Conservation (phyloP, 1,139 yeast species). For the Pichia sp. region DNA sequence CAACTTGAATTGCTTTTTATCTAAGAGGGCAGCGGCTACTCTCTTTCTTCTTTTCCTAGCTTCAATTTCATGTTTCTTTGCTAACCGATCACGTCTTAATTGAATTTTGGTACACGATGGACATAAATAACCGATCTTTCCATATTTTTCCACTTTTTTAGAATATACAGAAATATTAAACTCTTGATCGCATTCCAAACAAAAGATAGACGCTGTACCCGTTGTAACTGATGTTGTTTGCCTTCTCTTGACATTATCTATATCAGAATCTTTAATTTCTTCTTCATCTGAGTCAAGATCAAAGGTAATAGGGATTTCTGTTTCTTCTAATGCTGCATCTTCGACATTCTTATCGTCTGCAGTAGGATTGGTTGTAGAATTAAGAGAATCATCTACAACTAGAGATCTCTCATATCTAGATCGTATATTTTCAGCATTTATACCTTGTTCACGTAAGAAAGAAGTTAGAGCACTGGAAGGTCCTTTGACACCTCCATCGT, state of each 20-base stretch:
- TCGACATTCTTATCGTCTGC: neutral
- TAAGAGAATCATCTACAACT: conserved; percentile 8
- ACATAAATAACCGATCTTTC: conserved; percentile 53
- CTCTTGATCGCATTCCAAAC: conserved; percentile 51
- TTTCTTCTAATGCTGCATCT: neutral
- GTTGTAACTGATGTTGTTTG: conserved; percentile 25
- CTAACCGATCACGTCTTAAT: conserved; percentile 37
- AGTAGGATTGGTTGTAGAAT: neutral
- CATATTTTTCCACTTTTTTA: conserved; percentile 40
- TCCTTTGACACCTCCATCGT: conserved; percentile 47
- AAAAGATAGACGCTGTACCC: conserved; percentile 31
- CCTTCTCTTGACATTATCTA: conserved; percentile 25
- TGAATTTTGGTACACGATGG: conserved; percentile 50
- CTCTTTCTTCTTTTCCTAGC: conserved; percentile 70
- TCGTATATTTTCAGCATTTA: conserved; percentile 73
- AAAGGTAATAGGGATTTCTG: conserved; percentile 3
- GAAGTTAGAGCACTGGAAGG: conserved; percentile 78
- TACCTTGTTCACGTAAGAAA: conserved; percentile 75
- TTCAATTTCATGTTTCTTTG: conserved; percentile 45
- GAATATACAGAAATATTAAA: conserved; percentile 65
- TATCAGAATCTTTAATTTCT: conserved; percentile 27
- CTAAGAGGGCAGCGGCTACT: conserved; percentile 77
- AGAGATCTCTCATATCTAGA: conserved; percentile 42
- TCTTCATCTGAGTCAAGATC: conserved; percentile 25
- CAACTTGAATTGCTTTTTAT: conserved; percentile 53